A percentile compares a stretch with the other conserved stretches of the same genome.
These are phyloP conservation scores for Pascua sp. DNA, from an alignment of 1,284 basidiomycete genomes.

Conservation along the genomic window DNA sequence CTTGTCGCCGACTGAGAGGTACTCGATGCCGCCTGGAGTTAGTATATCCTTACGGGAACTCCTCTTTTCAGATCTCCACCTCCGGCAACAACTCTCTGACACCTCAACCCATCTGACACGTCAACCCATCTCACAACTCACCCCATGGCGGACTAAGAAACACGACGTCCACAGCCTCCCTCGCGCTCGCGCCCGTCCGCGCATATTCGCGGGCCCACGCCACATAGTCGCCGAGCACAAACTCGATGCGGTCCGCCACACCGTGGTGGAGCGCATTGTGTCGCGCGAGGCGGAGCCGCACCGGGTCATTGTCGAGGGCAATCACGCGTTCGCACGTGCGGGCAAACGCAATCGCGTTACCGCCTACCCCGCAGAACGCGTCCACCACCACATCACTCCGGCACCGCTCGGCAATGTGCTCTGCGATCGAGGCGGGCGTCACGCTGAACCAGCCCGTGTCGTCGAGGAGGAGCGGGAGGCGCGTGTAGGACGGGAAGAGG, in stretches of 20 bases:
- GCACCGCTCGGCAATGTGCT: slow-evolving; percentile 88
- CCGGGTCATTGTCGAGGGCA: slow-evolving; percentile 81
- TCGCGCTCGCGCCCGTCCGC: slow-evolving; percentile 33
- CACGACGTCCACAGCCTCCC: slow-evolving; percentile 69
- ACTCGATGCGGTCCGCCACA: slow-evolving; percentile 88
- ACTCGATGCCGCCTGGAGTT: slow-evolving; percentile 22
- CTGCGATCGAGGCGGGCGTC: slow-evolving; percentile 87
- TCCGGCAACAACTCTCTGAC: not conserved
- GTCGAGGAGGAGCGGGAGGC: slow-evolving; percentile 53
- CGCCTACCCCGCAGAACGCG: slow-evolving; percentile 95
- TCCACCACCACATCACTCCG: slow-evolving; percentile 68
- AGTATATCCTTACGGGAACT: too few species aligned
- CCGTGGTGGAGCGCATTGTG: slow-evolving; percentile 93
- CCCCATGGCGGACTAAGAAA: slow-evolving; percentile 95
- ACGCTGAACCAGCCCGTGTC: slow-evolving; percentile 92
- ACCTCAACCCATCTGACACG: not conserved
- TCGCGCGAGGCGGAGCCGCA: slow-evolving; percentile 75
- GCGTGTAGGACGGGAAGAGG: slow-evolving; percentile 73
- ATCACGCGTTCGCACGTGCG: slow-evolving; percentile 91
- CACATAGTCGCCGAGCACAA: slow-evolving; percentile 81
- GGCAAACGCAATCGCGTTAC: slow-evolving; percentile 96
- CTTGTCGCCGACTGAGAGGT: slow-evolving; percentile 25
- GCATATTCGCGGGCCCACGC: slow-evolving; percentile 65
- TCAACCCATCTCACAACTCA: slow-evolving; percentile 56
- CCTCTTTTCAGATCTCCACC: too few species aligned